Evolutionary conservation across 805 yeast species (phyloP).

Genomic region (Starmerella bombi): DNA sequence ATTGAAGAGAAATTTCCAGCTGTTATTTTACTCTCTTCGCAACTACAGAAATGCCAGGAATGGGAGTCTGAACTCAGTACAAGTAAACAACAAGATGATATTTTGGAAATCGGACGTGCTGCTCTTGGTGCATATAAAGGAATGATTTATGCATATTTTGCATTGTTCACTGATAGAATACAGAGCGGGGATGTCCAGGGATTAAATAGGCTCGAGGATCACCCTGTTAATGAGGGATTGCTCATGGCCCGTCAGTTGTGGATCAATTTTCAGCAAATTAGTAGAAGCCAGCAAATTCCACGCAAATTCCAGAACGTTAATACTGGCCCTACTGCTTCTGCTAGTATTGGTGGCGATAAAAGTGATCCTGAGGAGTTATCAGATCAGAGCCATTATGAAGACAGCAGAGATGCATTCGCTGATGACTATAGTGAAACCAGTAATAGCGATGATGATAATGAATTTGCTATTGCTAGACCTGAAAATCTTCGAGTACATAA

Average conservation of each 20-base stretch:
- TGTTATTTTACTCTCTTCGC: slow-evolving; percentile 61
- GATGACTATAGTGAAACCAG: neutral
- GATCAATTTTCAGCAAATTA: slow-evolving; percentile 60
- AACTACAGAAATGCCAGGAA: slow-evolving; percentile 34
- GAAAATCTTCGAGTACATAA: slow-evolving; percentile 11
- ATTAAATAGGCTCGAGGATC: slow-evolving; percentile 53
- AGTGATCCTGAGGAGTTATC: neutral
- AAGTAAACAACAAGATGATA: slow-evolving; percentile 8
- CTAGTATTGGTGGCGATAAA: neutral
- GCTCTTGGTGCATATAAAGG: slow-evolving; percentile 74
- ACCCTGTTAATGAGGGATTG: slow-evolving; percentile 78
- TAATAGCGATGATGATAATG: slow-evolving; percentile 14
- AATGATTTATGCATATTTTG: slow-evolving; percentile 63
- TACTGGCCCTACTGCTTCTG: neutral
- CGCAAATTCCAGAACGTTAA: neutral
- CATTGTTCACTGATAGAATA: slow-evolving; percentile 50
- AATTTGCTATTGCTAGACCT: slow-evolving; percentile 16
- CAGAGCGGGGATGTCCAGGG: slow-evolving; percentile 35
- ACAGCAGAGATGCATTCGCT: neutral
- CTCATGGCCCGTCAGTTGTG: slow-evolving; percentile 73
- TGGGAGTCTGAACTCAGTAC: slow-evolving; percentile 19
- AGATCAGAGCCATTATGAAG: neutral
- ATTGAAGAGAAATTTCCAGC: slow-evolving; percentile 66
- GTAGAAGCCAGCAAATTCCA: slow-evolving; percentile 14
- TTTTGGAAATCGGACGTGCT: slow-evolving; percentile 37